Evolutionary conservation across 805 yeast species (phyloP).

Genomic region (Suhomyces kilbournensis): DNA sequence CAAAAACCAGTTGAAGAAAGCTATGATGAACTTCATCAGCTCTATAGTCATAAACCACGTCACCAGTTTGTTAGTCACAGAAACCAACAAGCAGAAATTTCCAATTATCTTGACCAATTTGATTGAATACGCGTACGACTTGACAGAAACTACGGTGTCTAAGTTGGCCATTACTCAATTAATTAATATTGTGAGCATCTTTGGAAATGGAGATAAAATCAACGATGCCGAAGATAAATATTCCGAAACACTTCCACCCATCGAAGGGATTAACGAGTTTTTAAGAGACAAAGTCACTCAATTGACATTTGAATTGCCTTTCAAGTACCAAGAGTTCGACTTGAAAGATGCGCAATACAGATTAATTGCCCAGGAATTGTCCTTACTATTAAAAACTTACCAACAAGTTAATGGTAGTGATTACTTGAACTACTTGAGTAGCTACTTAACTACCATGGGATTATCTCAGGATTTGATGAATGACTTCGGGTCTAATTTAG

Average conservation of each 20-base stretch:
- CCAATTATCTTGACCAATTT: constrained; percentile 61
- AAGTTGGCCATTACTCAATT: constrained; percentile 70
- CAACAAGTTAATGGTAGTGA: constrained; percentile 41
- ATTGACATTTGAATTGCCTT: constrained; percentile 75
- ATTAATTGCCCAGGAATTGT: constrained; percentile 69
- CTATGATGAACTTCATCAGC: constrained; percentile 67
- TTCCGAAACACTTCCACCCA: constrained; percentile 41
- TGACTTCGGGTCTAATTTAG: constrained; percentile 61
- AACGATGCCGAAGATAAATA: constrained; percentile 59
- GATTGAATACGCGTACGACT: constrained; percentile 61
- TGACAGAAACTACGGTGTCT: constrained; percentile 60
- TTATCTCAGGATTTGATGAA: constrained; percentile 57
- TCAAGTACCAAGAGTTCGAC: constrained; percentile 62
- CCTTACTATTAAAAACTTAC: constrained; percentile 64
- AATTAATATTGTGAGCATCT: constrained; percentile 55
- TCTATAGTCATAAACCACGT: constrained; percentile 73
- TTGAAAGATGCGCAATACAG: constrained; percentile 78
- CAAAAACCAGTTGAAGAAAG: constrained; percentile 60
- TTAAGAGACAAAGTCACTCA: constrained; percentile 67
- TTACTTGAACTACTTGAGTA: constrained; percentile 46
- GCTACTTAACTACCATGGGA: constrained; percentile 54
- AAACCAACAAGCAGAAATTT: constrained; percentile 59
- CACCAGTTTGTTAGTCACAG: constrained; percentile 71
- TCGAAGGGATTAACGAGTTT: constrained; percentile 70
- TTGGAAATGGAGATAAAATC: constrained; percentile 60